phyloP scores from a whole-genome alignment of 768 basidiomycete species.

The Rhodosporidiobolus odoratus region DNA sequence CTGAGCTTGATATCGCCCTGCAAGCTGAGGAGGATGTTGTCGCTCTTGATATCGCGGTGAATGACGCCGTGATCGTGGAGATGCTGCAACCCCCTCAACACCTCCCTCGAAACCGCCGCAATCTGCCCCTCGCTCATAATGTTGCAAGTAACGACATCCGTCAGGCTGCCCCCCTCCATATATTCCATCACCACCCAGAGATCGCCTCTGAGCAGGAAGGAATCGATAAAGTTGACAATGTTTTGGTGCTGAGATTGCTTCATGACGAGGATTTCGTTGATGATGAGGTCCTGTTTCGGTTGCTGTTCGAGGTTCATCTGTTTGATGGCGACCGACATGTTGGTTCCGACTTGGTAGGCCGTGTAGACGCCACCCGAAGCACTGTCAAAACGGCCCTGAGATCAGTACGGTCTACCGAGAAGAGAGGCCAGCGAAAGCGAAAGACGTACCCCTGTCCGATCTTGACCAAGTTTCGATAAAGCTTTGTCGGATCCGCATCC shows the following conservation, averaged over 20 bases:
- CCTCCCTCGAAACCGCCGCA: slow-evolving; percentile 89
- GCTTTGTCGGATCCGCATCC: slow-evolving; percentile 88
- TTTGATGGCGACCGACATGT: slow-evolving; percentile 93
- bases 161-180: slow-evolving; percentile 60
- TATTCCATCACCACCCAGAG: slow-evolving; percentile 90
- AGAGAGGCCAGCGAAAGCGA: neutral
- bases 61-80: slow-evolving; percentile 94
- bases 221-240: slow-evolving; percentile 99
- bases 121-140: slow-evolving; percentile 94
- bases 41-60: slow-evolving; percentile 98
- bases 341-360: slow-evolving; percentile 93
- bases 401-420: neutral
- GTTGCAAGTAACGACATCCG: slow-evolving; percentile 91
- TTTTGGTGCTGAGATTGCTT: slow-evolving; percentile 80
- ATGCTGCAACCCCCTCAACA: slow-evolving; percentile 86
- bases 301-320: slow-evolving; percentile 99
- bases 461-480: slow-evolving; percentile 89
- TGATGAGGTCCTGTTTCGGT: slow-evolving; percentile 98
- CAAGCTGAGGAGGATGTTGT: slow-evolving; percentile 88
- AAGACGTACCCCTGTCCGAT: slow-evolving; percentile 87
- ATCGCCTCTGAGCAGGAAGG: slow-evolving; percentile 94
- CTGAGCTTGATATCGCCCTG: slow-evolving; percentile 96
- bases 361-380: slow-evolving; percentile 98
- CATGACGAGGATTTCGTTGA: slow-evolving; percentile 99
- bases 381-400: slow-evolving; percentile 49